A percentile compares a stretch with the other conserved stretches of the same genome.
These are phyloP conservation scores for Sporothrix brasiliensis DNA, from an alignment of 2,329 filamentous ascomycete species.

Conservation along the genomic window DNA sequence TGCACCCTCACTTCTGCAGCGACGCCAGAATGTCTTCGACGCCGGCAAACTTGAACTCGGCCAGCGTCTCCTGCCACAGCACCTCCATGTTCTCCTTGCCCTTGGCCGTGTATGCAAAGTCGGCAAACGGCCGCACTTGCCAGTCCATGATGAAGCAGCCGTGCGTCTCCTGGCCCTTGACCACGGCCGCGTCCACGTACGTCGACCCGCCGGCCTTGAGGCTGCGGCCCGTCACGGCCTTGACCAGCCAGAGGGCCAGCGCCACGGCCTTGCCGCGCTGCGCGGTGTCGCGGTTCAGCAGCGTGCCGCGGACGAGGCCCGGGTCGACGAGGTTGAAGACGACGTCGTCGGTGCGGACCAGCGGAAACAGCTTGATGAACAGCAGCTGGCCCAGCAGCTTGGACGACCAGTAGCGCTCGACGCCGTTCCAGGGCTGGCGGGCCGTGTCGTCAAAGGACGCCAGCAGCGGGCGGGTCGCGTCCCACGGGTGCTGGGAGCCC, in stretches of 20 bases:
- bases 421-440: neutral
- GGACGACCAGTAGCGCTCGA: conserved; percentile 31
- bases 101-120: conserved; percentile 43
- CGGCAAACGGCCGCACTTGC: conserved; percentile 47
- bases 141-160: conserved; percentile 56
- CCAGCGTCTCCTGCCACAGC: conserved; percentile 48
- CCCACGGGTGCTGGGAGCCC: conserved; percentile 33
- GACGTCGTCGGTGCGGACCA: conserved; percentile 27
- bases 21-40: conserved; percentile 3
- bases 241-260: conserved; percentile 25
- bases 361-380: conserved; percentile 18
- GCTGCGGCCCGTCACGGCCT: conserved; percentile 40
- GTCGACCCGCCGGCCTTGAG: conserved; percentile 49
- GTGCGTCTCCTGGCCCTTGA: conserved; percentile 54
- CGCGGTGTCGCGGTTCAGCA: conserved; percentile 43
- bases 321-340: conserved; percentile 24
- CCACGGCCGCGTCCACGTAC: conserved; percentile 52
- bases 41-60: conserved; percentile 43
- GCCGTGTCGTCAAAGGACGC: conserved; percentile 28
- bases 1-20: conserved; percentile 14
- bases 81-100: conserved; percentile 43
- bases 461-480: conserved; percentile 34
- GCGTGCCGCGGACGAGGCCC: conserved; percentile 27
- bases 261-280: conserved; percentile 25
- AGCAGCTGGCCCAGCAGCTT: conserved; percentile 32